Base-by-base conservation (phyloP, 257 asterid species). In the Penstemon newberryi region DNA sequence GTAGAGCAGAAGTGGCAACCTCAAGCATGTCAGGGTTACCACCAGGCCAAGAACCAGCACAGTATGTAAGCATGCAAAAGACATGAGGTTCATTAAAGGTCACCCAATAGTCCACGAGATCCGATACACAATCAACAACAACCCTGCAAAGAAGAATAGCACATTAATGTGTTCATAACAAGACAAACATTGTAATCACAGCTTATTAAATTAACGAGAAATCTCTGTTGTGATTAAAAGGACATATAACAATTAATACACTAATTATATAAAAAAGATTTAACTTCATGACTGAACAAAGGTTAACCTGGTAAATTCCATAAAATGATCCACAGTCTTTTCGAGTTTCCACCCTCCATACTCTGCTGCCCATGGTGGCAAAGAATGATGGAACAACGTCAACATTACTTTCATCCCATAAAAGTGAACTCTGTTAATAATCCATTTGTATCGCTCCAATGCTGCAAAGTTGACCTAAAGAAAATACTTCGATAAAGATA, bases 21-120 rank as follows among this genome's bases (percentile, higher is more conserved):
- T 93, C 98, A 50, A 93, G 86, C 98, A 86, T 82, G 79, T 93
- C 98, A 8, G 98, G 98, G 75, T 92, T 83, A 65, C 98, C 98
- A 78, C 98, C 98, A 60, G 98, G 98, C 98, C 98, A 90, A 65
- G 97, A 80, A 58, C 98, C 98, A 77, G 98, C 96, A 79, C 94
- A 88, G 65, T 93, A 93, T 47, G 98, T 93, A 58, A 93, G 97
- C 92, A 93, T 67, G 73, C 95, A 88, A 72, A 93, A 92, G 41
- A 93, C 66, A 37, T 90, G 98, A 45, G 98, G 98, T 75, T 93
- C 98, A 9, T 93, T 93, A 74, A 93, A 93, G 13, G 96, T 88
- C 10, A 93, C 90, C 98, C 98, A 93, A 73, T 93, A 93, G 76
- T 93, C 98, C 67, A 92, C 96, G 75, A 86, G 69, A 76, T 86